Conservation (phyloP, 257 asterid species). For the Petunia axillaris region DNA sequence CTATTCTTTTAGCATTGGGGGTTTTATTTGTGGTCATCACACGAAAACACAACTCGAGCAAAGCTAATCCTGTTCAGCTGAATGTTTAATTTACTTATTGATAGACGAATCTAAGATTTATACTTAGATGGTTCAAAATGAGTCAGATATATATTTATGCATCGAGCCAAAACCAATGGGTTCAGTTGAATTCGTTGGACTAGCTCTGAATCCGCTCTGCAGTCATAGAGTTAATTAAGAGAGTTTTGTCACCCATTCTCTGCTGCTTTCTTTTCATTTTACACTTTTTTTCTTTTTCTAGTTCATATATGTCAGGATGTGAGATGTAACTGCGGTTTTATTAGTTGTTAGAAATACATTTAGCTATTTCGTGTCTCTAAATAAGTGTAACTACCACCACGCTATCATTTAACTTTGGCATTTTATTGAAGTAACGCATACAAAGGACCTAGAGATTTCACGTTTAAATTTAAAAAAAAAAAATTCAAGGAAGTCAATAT, state of each 20-base stretch:
- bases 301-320: background rate
- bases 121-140: background rate
- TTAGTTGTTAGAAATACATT: background rate
- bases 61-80: slow-evolving; percentile 27
- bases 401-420: no score
- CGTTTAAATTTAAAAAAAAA: no score
- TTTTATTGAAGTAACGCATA: no score
- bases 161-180: background rate
- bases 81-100: slow-evolving; percentile 22
- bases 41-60: slow-evolving; percentile 28
- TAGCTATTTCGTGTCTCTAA: background rate
- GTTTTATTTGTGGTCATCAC: slow-evolving; percentile 32
- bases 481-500: no score
- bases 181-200: background rate
- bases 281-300: background rate
- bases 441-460: no score
- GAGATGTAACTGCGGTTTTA: slow-evolving; percentile 6
- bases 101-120: background rate
- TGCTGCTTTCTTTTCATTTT: background rate
- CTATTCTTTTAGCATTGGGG: slow-evolving; percentile 35
- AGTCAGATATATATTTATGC: background rate
- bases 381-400: no score
- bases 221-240: background rate
- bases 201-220: background rate
- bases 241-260: background rate